phyloP scores from a whole-genome alignment of 2,329 filamentous ascomycete species.

The Phialemonium atrogriseum region DNA sequence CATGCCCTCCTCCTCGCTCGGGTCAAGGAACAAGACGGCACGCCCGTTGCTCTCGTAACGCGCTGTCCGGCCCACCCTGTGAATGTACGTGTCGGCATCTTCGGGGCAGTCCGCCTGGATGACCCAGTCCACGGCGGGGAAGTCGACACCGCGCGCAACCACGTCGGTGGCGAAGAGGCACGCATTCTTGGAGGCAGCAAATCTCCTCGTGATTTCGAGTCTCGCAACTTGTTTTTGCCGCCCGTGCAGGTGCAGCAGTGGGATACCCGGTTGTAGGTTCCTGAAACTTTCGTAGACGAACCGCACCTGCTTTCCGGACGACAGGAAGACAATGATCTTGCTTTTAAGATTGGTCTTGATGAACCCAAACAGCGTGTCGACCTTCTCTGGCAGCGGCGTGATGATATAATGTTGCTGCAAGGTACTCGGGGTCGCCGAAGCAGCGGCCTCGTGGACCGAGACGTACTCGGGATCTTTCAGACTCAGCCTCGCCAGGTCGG shows the following conservation, averaged over 20 bases:
- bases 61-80: conserved; percentile 90
- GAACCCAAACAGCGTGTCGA: conserved; percentile 89
- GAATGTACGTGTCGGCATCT: conserved; percentile 95
- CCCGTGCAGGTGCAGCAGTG: conserved; percentile 85
- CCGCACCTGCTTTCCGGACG: conserved; percentile 90
- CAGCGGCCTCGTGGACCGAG: conserved; percentile 78
- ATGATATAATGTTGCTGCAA: conserved; percentile 89
- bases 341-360: conserved; percentile 83
- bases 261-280: conserved; percentile 88
- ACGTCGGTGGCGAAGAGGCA: conserved; percentile 96
- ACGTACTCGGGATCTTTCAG: conserved; percentile 91
- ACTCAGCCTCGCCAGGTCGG: conserved; percentile 81
- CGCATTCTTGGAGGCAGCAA: conserved; percentile 70
- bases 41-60: conserved; percentile 81
- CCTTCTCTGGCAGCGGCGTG: conserved; percentile 77
- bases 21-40: conserved; percentile 85
- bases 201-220: conserved; percentile 78
- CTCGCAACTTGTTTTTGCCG: conserved; percentile 87
- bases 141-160: conserved; percentile 87
- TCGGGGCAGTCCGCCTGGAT: conserved; percentile 98
- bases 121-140: conserved; percentile 95
- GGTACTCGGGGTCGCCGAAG: conserved; percentile 69
- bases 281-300: conserved; percentile 93
- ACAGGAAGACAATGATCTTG: conserved; percentile 93
- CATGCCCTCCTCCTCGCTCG: conserved; percentile 91